A percentile compares a stretch with the other conserved stretches of the same genome.
These are phyloP conservation scores for Cercis canadensis DNA, from an alignment of 306 rosid genomes.

Conservation along the genomic window DNA sequence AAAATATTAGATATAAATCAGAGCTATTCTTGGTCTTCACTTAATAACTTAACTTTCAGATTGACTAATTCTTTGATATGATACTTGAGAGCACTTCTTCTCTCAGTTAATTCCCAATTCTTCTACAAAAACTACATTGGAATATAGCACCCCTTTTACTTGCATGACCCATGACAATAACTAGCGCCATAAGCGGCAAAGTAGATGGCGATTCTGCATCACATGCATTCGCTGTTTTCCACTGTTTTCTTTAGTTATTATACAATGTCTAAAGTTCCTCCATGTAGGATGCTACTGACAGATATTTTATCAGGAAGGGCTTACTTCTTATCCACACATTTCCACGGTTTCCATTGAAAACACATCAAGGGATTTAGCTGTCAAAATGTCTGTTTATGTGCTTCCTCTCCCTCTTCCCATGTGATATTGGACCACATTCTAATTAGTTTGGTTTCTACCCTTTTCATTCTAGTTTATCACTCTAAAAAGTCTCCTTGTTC, in stretches of 20 bases:
- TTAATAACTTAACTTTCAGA: neutral
- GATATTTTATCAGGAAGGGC: conserved; percentile 49
- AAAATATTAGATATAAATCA: too few species aligned
- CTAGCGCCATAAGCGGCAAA: neutral
- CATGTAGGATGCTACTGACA: conserved; percentile 29
- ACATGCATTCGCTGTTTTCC: neutral
- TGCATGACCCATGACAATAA: conserved; percentile 19
- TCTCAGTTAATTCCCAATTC: neutral
- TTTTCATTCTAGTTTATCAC: too few species aligned
- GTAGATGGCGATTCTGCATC: neutral
- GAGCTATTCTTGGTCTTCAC: neutral
- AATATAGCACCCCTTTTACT: neutral
- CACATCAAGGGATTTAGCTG: conserved; percentile 59
- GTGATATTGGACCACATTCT: conserved; percentile 74
- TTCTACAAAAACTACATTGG: conserved; percentile 9
- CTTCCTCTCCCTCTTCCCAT: conserved; percentile 50
- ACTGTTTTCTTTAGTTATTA: neutral
- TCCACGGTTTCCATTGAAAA: conserved; percentile 49
- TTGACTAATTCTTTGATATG: neutral
- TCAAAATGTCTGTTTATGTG: conserved; percentile 52
- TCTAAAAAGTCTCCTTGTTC: conserved; percentile 6
- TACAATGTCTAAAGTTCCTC: neutral
- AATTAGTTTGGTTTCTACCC: conserved; percentile 17
- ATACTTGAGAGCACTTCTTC: neutral
- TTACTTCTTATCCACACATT: conserved; percentile 54